These are phyloP conservation scores for Cenchrus americanus DNA, from an alignment of 176 grass and related monocot species.

Conservation along the genomic window DNA sequence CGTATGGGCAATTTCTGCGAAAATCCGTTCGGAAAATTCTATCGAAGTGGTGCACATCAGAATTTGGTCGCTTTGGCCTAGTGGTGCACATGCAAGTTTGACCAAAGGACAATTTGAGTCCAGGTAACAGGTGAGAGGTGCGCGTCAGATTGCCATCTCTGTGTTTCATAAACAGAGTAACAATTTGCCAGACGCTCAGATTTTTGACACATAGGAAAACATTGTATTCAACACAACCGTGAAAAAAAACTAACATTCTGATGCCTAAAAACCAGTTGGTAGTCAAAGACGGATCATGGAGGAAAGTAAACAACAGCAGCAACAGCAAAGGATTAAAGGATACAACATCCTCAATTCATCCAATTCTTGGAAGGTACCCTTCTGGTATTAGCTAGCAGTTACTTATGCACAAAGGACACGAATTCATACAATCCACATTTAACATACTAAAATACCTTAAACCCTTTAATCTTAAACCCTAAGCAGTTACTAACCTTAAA, in stretches of 20 bases:
- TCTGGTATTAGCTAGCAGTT: background rate
- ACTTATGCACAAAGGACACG: background rate
- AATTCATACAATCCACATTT: background rate
- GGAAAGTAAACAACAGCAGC: background rate
- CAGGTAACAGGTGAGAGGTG: background rate
- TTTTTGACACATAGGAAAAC: background rate
- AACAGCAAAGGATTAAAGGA: background rate
- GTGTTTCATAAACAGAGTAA: background rate
- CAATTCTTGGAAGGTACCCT: background rate
- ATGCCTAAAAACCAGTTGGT: background rate
- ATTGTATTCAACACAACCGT: background rate
- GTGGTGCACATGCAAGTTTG: background rate
- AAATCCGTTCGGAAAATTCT: too few relatives aligned
- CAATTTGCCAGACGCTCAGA: background rate
- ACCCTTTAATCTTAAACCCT: too few relatives aligned
- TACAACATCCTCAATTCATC: background rate
- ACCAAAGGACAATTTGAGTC: background rate
- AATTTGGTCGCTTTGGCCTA: background rate
- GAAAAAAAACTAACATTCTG: background rate
- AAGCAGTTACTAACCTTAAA: background rate
- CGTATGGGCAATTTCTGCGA: background rate
- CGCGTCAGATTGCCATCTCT: background rate
- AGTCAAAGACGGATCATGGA: background rate
- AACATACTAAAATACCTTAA: constrained; percentile 11
- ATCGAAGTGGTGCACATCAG: background rate